A percentile compares a stretch with the other conserved stretches of the same genome.
Conservation (phyloP, 371 early-diverging fungal species). For the Smittium mucronatum region DNA sequence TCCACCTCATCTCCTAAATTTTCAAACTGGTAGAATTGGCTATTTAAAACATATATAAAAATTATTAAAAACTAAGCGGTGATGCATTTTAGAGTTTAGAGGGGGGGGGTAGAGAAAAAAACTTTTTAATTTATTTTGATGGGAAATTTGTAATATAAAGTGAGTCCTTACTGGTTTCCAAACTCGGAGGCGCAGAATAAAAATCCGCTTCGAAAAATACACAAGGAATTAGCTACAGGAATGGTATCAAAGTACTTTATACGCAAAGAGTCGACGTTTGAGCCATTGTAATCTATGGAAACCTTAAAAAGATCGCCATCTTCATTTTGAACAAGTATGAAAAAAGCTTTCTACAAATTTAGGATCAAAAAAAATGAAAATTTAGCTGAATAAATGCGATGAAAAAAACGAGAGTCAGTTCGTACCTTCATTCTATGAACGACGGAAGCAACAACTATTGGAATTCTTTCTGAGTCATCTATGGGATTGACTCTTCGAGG, state of each 20-base stretch:
- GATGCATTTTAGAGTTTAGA: no score
- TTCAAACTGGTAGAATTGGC: conserved; percentile 81
- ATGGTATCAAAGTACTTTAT: conserved; percentile 93
- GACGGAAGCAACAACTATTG: conserved; percentile 66
- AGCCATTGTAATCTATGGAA: conserved; percentile 66
- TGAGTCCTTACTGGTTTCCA: conserved; percentile 52
- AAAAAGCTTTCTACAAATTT: conserved; percentile 46
- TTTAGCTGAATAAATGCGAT: not conserved
- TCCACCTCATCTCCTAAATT: conserved; percentile 82
- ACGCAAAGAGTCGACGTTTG: conserved; percentile 46
- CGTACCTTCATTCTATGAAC: conserved; percentile 71
- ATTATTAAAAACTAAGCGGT: no score
- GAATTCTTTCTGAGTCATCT: conserved; percentile 46
- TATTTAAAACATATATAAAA: not conserved
- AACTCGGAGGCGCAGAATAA: conserved; percentile 82
- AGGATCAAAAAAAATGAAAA: not conserved
- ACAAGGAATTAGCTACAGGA: conserved; percentile 62
- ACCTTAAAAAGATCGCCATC: conserved; percentile 92
- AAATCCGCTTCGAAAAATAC: conserved; percentile 85
- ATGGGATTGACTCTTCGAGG: conserved; percentile 68
- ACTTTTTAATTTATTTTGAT: no score
- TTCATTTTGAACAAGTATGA: conserved; percentile 83
- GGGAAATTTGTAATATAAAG: not conserved
- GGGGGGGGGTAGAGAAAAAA: no score
- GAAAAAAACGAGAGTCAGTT: not conserved